Evolutionary conservation across 1,284 basidiomycete genomes (phyloP).

Genomic region (Puccinia horiana): DNA sequence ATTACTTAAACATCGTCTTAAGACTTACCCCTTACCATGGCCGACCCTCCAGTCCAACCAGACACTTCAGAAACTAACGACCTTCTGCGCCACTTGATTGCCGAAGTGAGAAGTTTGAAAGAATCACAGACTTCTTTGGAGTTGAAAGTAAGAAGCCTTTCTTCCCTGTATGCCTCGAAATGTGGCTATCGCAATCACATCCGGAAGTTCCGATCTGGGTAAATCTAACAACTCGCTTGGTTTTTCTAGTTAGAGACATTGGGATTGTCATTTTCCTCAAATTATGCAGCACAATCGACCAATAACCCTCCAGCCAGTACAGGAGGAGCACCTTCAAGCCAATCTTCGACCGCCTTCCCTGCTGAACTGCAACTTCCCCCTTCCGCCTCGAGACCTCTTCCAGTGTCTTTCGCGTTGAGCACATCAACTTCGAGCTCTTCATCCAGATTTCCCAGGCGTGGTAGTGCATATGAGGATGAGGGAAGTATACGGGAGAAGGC

Average conservation of each 20-base stretch:
- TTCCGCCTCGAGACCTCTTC: background rate
- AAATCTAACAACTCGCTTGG: background rate
- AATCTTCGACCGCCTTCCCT: background rate
- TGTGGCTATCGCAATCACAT: background rate
- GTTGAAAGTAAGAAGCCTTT: conserved; percentile 8
- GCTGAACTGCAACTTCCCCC: background rate
- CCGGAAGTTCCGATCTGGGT: background rate
- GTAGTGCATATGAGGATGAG: conserved; percentile 27
- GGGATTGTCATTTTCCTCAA: background rate
- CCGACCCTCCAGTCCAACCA: background rate
- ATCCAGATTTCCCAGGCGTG: conserved; percentile 4
- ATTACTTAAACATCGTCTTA: background rate
- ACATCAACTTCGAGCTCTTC: conserved; percentile 18
- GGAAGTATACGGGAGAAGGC: conserved; percentile 25
- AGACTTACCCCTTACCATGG: background rate
- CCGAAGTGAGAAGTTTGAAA: conserved; percentile 17
- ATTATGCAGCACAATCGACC: background rate
- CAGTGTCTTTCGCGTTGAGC: background rate
- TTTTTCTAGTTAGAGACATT: conserved; percentile 17
- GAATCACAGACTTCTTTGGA: conserved; percentile 10
- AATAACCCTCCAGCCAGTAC: background rate
- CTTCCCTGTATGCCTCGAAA: background rate
- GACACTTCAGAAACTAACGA: background rate
- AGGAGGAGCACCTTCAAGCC: background rate
- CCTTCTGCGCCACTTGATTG: conserved; percentile 10